A percentile compares a stretch with the other conserved stretches of the same genome.
Conservation (phyloP, 2,329 filamentous ascomycete species). For the Lecanicillium sp. region DNA sequence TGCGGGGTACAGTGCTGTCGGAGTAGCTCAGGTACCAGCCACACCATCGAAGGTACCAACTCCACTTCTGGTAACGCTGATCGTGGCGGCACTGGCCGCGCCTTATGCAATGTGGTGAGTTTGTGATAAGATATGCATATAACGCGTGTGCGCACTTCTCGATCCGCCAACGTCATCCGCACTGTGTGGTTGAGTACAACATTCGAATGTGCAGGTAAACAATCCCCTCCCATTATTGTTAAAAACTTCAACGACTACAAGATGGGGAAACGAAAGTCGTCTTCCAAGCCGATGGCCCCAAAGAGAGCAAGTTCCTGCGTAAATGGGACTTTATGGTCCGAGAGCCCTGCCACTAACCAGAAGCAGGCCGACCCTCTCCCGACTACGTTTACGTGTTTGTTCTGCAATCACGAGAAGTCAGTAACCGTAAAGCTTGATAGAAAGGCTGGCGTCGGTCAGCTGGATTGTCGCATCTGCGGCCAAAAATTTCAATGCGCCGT, state of each 20-base stretch:
- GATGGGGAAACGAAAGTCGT: conserved; percentile 90
- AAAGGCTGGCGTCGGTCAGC: conserved; percentile 77
- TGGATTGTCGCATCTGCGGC: conserved; percentile 88
- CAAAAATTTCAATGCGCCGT: conserved; percentile 90
- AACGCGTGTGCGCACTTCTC: not conserved
- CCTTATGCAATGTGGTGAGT: not conserved
- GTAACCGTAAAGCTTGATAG: conserved; percentile 90
- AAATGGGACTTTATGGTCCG: not conserved
- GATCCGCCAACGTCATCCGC: not conserved
- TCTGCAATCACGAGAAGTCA: conserved; percentile 96
- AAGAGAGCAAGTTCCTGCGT: conserved; percentile 53
- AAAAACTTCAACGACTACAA: no score
- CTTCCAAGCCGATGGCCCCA: conserved; percentile 71
- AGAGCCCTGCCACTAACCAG: conserved; percentile 16
- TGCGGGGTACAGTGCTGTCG: conserved; percentile 3
- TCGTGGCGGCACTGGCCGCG: not conserved
- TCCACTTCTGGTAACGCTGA: not conserved
- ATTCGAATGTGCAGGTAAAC: not conserved
- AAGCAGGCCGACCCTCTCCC: conserved; percentile 63
- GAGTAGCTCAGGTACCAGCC: conserved; percentile 4
- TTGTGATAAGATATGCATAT: conserved; percentile 11
- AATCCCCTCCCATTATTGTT: no score
- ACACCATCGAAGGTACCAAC: not conserved
- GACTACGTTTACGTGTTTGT: conserved; percentile 90
- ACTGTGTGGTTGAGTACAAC: conserved; percentile 4